Evolutionary conservation across 2,329 filamentous ascomycete genomes (phyloP), one percentile per base, ranked within the genome.

Genomic region (Neocucurbitaria cava): DNA sequence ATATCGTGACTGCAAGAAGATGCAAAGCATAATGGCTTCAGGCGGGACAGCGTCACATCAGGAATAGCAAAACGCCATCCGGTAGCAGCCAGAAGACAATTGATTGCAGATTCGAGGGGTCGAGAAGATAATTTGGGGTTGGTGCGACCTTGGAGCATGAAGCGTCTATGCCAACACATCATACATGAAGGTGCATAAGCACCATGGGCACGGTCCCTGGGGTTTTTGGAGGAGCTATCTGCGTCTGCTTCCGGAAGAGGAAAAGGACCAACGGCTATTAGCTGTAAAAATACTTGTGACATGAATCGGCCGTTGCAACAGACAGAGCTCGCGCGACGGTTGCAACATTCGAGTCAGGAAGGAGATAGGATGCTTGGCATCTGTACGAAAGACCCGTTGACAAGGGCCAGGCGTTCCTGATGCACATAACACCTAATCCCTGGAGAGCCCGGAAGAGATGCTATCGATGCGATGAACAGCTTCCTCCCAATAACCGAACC

Each of bases 161-260:
- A 58, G 54, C 57, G 57, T 54, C 52, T 44, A 42, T 59, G 57
- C 57, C 57, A 60, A 54, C 54, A 47, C 57, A 60, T 70, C 20
- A 15, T 40, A 17, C 38, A 40, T 40, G 11, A 23, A 65, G 55
- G 65, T 74, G 70, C 69, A 74, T 69, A 70, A 65, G 65, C 68
- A 65, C 65, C 71, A 71, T 72, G 71, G 64, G 74, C 73, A 72
- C 73, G 71, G 66, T 68, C 70, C 70, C 69, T 71, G 71, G 69
- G 69, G 69, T 64, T 66, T 65, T 62, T 53, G 61, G 45, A 64
- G 66, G 61, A 69, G 62, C 70, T 64, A 74, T 66, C 68, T 73
- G 73, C 71, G 69, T 68, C 69, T 59, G 56, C 59, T 35, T 43
- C 72, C 71, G 52, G 61, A 74, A 66, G 41, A 39, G 69, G 69